Evolutionary conservation across 2,329 filamentous ascomycete species (phyloP), one percentile per base, ranked within the genome.

Genomic region (Fusarium nematophilum): DNA sequence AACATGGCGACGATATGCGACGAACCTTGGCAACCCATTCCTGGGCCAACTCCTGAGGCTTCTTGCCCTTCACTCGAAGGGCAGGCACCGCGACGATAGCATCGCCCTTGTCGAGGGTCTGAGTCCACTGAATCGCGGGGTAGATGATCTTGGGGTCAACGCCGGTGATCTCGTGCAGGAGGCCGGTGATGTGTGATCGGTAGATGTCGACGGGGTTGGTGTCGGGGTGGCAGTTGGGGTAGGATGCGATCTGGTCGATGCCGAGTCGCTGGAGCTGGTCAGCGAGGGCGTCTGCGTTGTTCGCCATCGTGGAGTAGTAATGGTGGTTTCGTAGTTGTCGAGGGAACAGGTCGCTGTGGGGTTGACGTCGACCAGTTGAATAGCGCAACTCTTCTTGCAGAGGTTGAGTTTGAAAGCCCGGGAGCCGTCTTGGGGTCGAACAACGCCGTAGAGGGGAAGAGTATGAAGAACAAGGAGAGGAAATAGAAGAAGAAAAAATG

Each of bases 71-170:
- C 69, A 94, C 77, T 59, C 92, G 84, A 61, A 96, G 83, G n/a
- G 91, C 90, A 13, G 92, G 90, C 8, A 92, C 86, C 8, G 92
- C 88, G 39, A 96, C 77, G 47, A 91, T 85, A 66, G 96, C 78
- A 76, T 96, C 92, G 40, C 92, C 92, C 79, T 93, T 92, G 64
- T 95, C 92, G 17, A 93, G 81, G 30, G 88, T 86, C 59, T 86
- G 81, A 5, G 92, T 94, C 90, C 91, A 94, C 78, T 90, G 85
- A 34, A 96, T 79, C 30, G 87, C 86, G 21, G 86, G 86, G 77
- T 91, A 93, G 72, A 96, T 88, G 67, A 92, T 86, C 48, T 83
- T 79, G 27, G 82, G 74, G 53, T 91, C 89, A 23, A 92, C 89
- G 17, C 89, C 90, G 3, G 89, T 91, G 57, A 92, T 83, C 15